These are phyloP conservation scores for Penicillium paneum DNA, from an alignment of 2,329 filamentous ascomycete species.

Conservation along the genomic window DNA sequence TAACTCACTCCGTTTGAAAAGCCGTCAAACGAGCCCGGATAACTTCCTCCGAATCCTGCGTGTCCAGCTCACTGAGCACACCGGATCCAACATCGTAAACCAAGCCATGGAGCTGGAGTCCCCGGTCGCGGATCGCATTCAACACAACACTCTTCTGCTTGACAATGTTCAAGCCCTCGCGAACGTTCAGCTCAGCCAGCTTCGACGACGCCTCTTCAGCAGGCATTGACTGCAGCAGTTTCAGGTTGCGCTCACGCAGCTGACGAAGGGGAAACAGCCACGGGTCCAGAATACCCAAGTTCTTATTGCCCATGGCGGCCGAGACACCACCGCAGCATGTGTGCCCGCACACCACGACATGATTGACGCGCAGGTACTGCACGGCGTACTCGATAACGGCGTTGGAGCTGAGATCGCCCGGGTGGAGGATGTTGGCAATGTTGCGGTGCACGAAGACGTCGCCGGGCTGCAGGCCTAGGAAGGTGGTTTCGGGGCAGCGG, in stretches of 20 bases:
- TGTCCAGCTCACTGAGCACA: constrained; percentile 53
- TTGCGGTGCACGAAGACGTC: constrained; percentile 89
- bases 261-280: constrained; percentile 59
- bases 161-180: constrained; percentile 63
- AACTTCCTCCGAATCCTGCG: constrained; percentile 40
- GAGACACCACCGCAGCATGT: constrained; percentile 59
- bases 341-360: constrained; percentile 61
- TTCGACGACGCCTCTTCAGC: constrained; percentile 54
- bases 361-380: constrained; percentile 63
- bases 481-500: constrained; percentile 76
- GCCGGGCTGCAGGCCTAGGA: constrained; percentile 73
- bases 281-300: constrained; percentile 58
- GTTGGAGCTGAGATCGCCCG: constrained; percentile 70
- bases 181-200: constrained; percentile 74
- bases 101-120: constrained; percentile 71
- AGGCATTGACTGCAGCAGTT: constrained; percentile 48
- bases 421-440: constrained; percentile 78
- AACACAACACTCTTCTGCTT: constrained; percentile 66
- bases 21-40: constrained; percentile 40
- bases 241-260: constrained; percentile 53
- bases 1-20: constrained; percentile 38
- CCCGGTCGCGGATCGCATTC: constrained; percentile 67
- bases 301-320: constrained; percentile 54
- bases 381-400: constrained; percentile 80
- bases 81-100: constrained; percentile 66